Evolutionary conservation across 805 yeast genomes (phyloP).

Genomic region (Yarrowia sp.): DNA sequence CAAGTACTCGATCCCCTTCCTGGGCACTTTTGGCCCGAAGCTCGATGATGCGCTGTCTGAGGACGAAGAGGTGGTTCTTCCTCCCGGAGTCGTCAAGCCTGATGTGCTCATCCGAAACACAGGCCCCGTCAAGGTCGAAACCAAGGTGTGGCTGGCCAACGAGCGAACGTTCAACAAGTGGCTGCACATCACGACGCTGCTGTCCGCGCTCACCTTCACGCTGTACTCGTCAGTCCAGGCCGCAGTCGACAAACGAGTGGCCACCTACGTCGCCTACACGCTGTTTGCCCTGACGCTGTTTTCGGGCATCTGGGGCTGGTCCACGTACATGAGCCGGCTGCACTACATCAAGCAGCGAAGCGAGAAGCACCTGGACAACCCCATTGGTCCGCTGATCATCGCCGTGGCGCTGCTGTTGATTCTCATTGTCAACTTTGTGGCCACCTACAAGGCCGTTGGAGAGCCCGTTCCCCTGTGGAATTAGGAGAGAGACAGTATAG

Average conservation of each 20-base stretch:
- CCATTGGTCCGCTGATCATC: conserved; percentile 85
- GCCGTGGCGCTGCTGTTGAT: conserved; percentile 73
- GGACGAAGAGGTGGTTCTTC: conserved; percentile 86
- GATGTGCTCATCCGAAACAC: conserved; percentile 78
- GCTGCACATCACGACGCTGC: conserved; percentile 85
- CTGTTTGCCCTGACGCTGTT: conserved; percentile 84
- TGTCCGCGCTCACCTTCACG: conserved; percentile 84
- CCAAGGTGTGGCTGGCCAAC: conserved; percentile 98
- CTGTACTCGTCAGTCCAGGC: conserved; percentile 75
- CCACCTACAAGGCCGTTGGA: conserved; percentile 32
- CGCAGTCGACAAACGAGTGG: conserved; percentile 63
- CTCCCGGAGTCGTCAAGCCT: conserved; percentile 90
- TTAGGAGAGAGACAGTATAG: background rate
- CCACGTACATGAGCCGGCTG: conserved; percentile 73
- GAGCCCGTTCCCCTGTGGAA: conserved; percentile 34
- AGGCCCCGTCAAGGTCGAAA: conserved; percentile 93
- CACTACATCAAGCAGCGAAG: conserved; percentile 78
- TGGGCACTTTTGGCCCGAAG: conserved; percentile 51
- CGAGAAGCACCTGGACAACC: conserved; percentile 86
- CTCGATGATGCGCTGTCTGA: conserved; percentile 54
- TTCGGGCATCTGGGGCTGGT: conserved; percentile 89
- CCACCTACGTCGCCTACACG: conserved; percentile 74
- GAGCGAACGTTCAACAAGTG: conserved; percentile 97
- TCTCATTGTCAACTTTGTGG: conserved; percentile 67
- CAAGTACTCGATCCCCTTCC: conserved; percentile 44